Base-by-base conservation (phyloP, 345 rosid genomes). In the Eucalyptus pauciflora region DNA sequence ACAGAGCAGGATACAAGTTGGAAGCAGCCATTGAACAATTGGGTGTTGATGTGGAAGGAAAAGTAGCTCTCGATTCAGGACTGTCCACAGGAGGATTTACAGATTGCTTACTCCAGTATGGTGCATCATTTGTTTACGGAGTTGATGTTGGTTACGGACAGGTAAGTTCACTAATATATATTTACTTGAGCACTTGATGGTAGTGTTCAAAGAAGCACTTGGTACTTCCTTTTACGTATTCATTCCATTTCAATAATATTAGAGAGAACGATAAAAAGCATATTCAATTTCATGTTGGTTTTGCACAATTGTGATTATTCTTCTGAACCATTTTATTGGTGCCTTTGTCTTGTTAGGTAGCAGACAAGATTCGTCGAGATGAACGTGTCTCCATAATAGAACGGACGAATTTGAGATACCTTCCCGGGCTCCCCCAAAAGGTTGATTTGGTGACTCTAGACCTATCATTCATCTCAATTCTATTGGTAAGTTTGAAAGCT, bases 71-170 rank as follows among this genome's bases (percentile, higher is more conserved):
- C 86, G 99, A 98, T 94, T 92, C 99, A 27, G 99, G 99, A 58
- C 94, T 98, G 92, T 98, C 99, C 31, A 97, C 99, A 3, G 99
- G 99, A 91, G 99, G 99, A 85, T 97, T 98, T 90, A 94, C 99
- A 6, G 98, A 98, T 90, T 97, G 99, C 91, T 93, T 98, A 94
- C 99, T 98, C 90, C 99, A 96, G 91, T 88, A 95, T 91, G 97
- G 98, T 54, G 99, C 99, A 67, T 94, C 97, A 54, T 94, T 92
- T 92, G 99, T 97, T 80, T 96, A 98, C 93, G 99, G 99, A 83
- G 97, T 98, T 88, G 99, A 98, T 93, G 99, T 98, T 27, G 99
- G 99, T 89, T 96, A 97, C 45, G 99, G 99, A 85, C 98, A 98
- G 96, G 99, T 97, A 92, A 86, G 7, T 83, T 87, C 58, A 1